Base-by-base conservation (phyloP, 1,139 yeast genomes). In the Geotrichum klebahnii region DNA sequence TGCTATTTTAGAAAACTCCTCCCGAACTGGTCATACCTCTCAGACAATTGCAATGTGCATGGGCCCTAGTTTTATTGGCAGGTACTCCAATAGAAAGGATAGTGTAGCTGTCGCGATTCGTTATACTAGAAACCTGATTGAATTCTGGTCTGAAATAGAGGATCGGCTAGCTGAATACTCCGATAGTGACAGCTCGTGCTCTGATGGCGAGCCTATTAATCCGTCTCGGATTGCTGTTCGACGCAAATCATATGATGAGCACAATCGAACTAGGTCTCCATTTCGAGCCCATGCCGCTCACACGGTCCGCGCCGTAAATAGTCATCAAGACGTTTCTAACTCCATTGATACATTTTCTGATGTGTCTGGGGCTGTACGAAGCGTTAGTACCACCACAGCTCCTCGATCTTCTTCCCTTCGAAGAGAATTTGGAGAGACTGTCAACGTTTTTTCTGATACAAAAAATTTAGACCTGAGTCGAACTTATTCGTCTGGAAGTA, bases 11-110 rank as follows among this genome's bases (percentile, higher is more conserved):
- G 45, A 46, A 19, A 55, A 55, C 34, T 39, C 47, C 16, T 37
- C 53, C 26, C 41, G 56, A 14, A 60, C 65, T 2, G 46, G 49
- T 10, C 54, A 52, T 19, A 42, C 44, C 9, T 35, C 49, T 10
- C 44, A 48, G 28, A 42, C 54, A 10, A 48, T 52, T 20, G 49
- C 54, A 20, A 23, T 43, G 22, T 35, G 43, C 12, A 54, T 69
- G 19, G 68, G 67, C 0, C 70, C 72, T 1, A 57, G 69, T 19
- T 51, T 69, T 31, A 48, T 64, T 22, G 67, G 71, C 10, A 51
- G 59, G n/a, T 50, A 58, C 9, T 49, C 60, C 17, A 56, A 59
- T 20, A 44, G 56, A 28, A 57, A 57, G 34, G 69, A 68, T 45
- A 53, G 57, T 6, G 38, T 50, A 12, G 60, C 64, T 9, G 55